Conservation (phyloP, 192 early-diverging fungal genomes). For the Rhizophagus prolifer region DNA sequence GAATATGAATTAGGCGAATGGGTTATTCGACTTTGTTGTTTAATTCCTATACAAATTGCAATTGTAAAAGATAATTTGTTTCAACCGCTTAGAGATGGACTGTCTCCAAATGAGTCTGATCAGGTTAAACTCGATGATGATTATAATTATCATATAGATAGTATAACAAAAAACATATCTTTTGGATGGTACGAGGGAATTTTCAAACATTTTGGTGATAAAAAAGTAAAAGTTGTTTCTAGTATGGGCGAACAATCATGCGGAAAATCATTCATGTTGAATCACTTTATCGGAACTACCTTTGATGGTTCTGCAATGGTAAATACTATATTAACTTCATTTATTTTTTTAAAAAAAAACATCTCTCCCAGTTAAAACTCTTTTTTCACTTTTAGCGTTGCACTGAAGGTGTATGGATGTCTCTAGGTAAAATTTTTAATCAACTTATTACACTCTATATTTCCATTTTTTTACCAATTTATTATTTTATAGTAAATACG, state of each 20-base stretch:
- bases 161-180: no score
- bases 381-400: conserved; percentile 32
- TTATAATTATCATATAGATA: no score
- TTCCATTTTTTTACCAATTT: no score
- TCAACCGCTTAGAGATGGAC: conserved; percentile 9
- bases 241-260: conserved; percentile 31
- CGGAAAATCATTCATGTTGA: conserved; percentile 28
- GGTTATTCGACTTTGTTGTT: conserved; percentile 6
- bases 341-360: no score
- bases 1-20: neutral
- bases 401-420: conserved; percentile 29
- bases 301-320: conserved; percentile 30
- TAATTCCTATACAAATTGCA: conserved; percentile 23
- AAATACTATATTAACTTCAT: no score
- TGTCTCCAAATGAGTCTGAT: neutral
- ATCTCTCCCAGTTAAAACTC: no score
- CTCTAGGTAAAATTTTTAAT: conserved; percentile 21
- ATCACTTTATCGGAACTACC: conserved; percentile 18
- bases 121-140: no score
- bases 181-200: no score
- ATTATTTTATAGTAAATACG: neutral
- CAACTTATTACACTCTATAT: no score
- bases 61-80: conserved; percentile 25
- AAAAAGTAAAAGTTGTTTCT: conserved; percentile 24
- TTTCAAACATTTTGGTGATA: conserved; percentile 23